phyloP scores from a whole-genome alignment of 2,329 filamentous ascomycete genomes.

The Pyrenophora seminiperda region DNA sequence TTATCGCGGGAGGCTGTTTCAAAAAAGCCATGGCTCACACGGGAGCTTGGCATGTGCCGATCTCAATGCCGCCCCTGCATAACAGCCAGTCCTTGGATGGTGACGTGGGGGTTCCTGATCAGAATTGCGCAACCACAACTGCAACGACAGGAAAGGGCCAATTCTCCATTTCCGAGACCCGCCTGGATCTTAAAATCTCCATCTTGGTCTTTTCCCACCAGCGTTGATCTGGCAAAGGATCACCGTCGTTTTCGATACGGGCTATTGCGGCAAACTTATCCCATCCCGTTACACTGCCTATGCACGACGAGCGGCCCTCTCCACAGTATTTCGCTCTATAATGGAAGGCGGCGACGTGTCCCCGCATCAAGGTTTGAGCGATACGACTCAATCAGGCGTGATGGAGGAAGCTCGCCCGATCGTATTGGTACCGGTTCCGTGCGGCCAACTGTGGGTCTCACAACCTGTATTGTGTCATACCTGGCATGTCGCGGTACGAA shows the following conservation, averaged over 20 bases:
- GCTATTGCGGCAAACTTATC: background rate
- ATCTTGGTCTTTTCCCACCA: conserved; percentile 20
- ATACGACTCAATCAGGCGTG: conserved; percentile 2
- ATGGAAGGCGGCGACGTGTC: conserved; percentile 13
- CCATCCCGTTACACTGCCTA: background rate
- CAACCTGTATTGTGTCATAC: conserved; percentile 12
- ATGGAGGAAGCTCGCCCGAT: conserved; percentile 10
- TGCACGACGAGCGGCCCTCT: conserved; percentile 3
- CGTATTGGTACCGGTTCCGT: conserved; percentile 8
- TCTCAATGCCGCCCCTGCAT: conserved; percentile 24
- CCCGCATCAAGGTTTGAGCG: conserved; percentile 11
- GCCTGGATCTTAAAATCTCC: conserved; percentile 13
- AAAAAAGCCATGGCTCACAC: conserved; percentile 8
- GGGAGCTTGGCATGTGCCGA: conserved; percentile 18
- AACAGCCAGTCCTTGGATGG: conserved; percentile 8
- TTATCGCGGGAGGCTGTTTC: conserved; percentile 21
- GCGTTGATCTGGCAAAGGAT: conserved; percentile 8
- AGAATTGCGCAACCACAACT: conserved; percentile 6
- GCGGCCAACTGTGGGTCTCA: conserved; percentile 9
- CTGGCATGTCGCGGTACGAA: too few relatives aligned
- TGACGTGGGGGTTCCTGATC: conserved; percentile 14
- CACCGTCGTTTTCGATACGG: conserved; percentile 1
- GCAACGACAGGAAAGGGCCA: conserved; percentile 7
- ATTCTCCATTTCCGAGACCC: conserved; percentile 13
- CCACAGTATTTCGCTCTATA: conserved; percentile 6